Base-by-base conservation (phyloP, 306 rosid species). In the Begonia masoniana region DNA sequence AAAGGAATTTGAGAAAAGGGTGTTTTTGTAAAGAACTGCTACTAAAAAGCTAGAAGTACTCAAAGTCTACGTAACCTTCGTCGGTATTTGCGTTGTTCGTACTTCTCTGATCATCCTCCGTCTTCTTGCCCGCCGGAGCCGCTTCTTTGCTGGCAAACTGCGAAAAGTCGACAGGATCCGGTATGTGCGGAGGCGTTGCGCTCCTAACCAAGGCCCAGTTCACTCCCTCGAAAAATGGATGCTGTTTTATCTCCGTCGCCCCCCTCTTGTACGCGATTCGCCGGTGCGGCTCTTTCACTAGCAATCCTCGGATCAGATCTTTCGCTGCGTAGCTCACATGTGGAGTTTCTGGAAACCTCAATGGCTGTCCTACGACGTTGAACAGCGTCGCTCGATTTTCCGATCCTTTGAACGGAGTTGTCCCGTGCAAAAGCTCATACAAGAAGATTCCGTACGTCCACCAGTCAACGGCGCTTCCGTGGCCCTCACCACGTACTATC, bases 381-480 rank as follows among this genome's bases (percentile, higher is more conserved):
- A 70, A 76, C 9, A 87, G 87, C 19, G 96, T 87, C 43, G 94
- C 94, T 9, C 82, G 78, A 57, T 83, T 83, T 41, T 85, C 96
- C 5, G 81, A 62, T 5, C 96, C 96, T 55, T 83, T 87, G 63
- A 87, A 87, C 15, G 94, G 96, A 16, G 96, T 87, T 58, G 85
- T 75, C 17, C 96, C 96, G 49, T 78, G 87, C 48, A 87, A 67
- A 14, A 87, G 59, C 73, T 87, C 96, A 26, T 87, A 87, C 58
- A 87, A 71, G 81, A 87, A 87, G 52, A 87, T 87, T n/a, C 96
- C 96, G 14, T 76, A 83, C 4, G 96, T 87, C 96, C 96, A 87
- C 94, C 96, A 87, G 45, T 87, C 94, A 57, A 87, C 96, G 16
- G 96, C 96, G 61, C 96, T 87, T 3, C 96, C 96, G 55, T 87